Evolutionary conservation across 192 early-diverging fungal species (phyloP).

Genomic region (Kappamyces sp.): DNA sequence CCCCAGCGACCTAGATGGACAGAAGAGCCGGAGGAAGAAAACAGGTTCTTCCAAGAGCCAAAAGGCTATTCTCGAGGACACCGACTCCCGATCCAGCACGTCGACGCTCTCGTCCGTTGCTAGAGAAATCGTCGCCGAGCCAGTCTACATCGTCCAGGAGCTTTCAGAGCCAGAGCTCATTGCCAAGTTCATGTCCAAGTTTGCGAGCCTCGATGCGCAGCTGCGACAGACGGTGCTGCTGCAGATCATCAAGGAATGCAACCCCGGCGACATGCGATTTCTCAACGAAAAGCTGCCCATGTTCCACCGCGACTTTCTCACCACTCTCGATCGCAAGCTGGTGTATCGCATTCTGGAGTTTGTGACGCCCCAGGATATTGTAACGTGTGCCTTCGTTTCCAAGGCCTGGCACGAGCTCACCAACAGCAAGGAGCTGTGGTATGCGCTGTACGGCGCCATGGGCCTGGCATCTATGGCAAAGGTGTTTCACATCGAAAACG

Average conservation of each 20-base stretch:
- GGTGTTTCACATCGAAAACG: constrained; percentile 13
- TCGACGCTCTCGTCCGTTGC: no score
- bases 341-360: constrained; percentile 22
- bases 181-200: not conserved
- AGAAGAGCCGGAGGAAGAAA: no score
- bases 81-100: no score
- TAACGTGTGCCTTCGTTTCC: constrained; percentile 19
- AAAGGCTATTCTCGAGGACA: no score
- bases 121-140: no score
- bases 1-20: no score
- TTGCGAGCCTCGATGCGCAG: constrained; percentile 14
- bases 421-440: constrained; percentile 21
- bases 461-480: constrained; percentile 25
- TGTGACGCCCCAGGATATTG: constrained; percentile 29
- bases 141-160: no score
- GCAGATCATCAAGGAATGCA: constrained; percentile 27
- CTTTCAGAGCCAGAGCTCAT: no score
- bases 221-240: constrained; percentile 21
- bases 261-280: constrained; percentile 31
- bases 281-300: constrained; percentile 17
- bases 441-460: constrained; percentile 22
- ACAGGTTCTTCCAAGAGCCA: no score
- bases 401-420: constrained; percentile 13
- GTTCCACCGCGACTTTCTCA: constrained; percentile 34
- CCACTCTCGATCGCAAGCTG: constrained; percentile 15